These are phyloP conservation scores for Fusarium paranaense DNA, from an alignment of 2,329 filamentous ascomycete species.

Conservation along the genomic window DNA sequence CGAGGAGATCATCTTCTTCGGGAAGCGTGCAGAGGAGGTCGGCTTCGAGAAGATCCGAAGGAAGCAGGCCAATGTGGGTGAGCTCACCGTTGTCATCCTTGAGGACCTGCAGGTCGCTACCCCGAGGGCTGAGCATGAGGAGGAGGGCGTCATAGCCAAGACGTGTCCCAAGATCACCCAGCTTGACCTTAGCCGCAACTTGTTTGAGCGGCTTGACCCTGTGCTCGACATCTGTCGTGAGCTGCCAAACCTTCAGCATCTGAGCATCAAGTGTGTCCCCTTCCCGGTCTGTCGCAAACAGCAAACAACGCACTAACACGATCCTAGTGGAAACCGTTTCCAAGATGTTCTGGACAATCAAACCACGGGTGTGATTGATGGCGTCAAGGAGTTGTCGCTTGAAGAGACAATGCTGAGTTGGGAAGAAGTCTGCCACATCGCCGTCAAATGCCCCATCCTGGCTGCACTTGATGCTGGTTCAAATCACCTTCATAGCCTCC, in stretches of 20 bases:
- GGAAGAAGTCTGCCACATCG: conserved; percentile 69
- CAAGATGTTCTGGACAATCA: conserved; percentile 54
- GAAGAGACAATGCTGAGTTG: conserved; percentile 76
- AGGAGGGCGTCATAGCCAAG: conserved; percentile 55
- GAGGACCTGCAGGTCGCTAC: conserved; percentile 76
- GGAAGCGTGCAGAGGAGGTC: conserved; percentile 90
- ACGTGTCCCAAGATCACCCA: conserved; percentile 78
- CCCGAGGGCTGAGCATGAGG: conserved; percentile 47
- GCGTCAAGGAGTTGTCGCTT: conserved; percentile 71
- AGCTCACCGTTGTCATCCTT: conserved; percentile 84
- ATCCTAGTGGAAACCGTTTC: conserved; percentile 78
- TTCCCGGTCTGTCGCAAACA: neutral
- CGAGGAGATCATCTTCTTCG: conserved; percentile 74
- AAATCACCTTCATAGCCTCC: conserved; percentile 68
- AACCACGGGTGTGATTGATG: conserved; percentile 56
- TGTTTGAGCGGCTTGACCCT: conserved; percentile 76
- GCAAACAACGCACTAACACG: conserved; percentile 27
- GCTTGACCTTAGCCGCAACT: conserved; percentile 86
- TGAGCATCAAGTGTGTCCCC: conserved; percentile 77
- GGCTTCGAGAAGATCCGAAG: conserved; percentile 93
- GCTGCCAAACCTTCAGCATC: conserved; percentile 71
- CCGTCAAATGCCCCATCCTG: conserved; percentile 65
- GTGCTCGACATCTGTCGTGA: conserved; percentile 78
- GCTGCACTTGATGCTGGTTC: conserved; percentile 63
- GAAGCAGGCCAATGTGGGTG: conserved; percentile 81